Conservation (phyloP, 768 basidiomycete species). For the Kwoniella sp. region DNA sequence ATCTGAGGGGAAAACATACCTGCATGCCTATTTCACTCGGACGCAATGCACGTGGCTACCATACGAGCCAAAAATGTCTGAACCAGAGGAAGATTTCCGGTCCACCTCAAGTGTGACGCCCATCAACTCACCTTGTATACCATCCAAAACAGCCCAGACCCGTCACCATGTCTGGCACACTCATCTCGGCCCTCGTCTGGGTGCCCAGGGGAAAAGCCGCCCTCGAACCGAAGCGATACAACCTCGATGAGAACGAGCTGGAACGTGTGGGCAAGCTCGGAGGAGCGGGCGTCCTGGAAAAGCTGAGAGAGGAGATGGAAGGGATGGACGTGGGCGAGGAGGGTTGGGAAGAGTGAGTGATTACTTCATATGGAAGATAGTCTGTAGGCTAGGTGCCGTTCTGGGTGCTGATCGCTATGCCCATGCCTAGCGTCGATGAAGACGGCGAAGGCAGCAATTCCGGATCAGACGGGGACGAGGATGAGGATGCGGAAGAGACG, state of each 20-base stretch:
- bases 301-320: constrained; percentile 69
- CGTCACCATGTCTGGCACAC: constrained; percentile 45
- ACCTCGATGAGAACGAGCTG: constrained; percentile 83
- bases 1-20: too few species aligned
- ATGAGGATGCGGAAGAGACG: constrained; percentile 53
- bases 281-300: constrained; percentile 80
- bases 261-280: constrained; percentile 84
- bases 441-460: constrained; percentile 29
- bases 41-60: background rate
- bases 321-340: constrained; percentile 68
- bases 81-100: background rate
- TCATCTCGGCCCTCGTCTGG: constrained; percentile 54
- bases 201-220: constrained; percentile 73
- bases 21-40: too few species aligned
- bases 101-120: background rate
- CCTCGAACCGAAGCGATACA: constrained; percentile 76
- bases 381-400: background rate
- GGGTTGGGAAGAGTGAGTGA: constrained; percentile 83
- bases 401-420: background rate
- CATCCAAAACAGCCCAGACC: background rate
- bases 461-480: constrained; percentile 55
- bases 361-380: too few species aligned
- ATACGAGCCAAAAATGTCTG: background rate
- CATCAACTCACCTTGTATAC: background rate
- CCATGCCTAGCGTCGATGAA: background rate